These are phyloP conservation scores for Colletotrichum chrysophilum DNA, from an alignment of 2,329 filamentous ascomycete genomes.

Conservation along the genomic window DNA sequence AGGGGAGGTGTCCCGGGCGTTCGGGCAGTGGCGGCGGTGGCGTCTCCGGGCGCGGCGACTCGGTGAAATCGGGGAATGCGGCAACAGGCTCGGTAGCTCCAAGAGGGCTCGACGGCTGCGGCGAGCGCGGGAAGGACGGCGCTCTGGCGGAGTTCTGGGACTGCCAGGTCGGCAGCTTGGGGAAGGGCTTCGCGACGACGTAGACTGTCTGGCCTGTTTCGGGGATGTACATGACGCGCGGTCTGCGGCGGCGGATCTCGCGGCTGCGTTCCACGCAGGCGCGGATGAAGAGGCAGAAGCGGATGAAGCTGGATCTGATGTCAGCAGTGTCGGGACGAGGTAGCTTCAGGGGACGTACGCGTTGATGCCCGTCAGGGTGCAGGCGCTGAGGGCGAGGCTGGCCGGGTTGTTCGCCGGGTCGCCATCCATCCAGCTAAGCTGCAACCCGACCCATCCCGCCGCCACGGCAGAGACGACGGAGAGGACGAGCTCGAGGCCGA, in stretches of 20 bases:
- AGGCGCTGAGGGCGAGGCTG: not conserved
- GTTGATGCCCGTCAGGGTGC: not conserved
- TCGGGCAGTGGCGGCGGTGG: not conserved
- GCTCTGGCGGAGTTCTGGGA: not conserved
- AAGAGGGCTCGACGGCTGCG: not conserved
- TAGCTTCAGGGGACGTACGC: not conserved
- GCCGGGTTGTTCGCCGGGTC: not conserved
- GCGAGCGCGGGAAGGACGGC: not conserved
- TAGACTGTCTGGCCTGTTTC: conserved; percentile 25
- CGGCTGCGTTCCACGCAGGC: conserved; percentile 28
- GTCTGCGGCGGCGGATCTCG: conserved; percentile 19
- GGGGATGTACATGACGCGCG: conserved; percentile 26
- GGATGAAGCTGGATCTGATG: conserved; percentile 16
- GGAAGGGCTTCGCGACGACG: conserved; percentile 24
- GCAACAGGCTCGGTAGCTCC: not conserved
- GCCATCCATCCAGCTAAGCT: not conserved
- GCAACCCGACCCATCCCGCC: not conserved
- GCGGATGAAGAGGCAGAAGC: conserved; percentile 30
- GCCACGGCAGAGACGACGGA: conserved; percentile 1
- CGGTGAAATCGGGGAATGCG: not conserved
- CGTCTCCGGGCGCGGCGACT: not conserved
- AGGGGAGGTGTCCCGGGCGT: not conserved
- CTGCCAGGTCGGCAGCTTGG: not conserved
- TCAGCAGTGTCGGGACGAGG: not conserved
- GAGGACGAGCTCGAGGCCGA: conserved; percentile 29